Evolutionary conservation across 2,329 filamentous ascomycete genomes (phyloP), one percentile per base, ranked within the genome.

Genomic region (Trichoderma citrinoviride): DNA sequence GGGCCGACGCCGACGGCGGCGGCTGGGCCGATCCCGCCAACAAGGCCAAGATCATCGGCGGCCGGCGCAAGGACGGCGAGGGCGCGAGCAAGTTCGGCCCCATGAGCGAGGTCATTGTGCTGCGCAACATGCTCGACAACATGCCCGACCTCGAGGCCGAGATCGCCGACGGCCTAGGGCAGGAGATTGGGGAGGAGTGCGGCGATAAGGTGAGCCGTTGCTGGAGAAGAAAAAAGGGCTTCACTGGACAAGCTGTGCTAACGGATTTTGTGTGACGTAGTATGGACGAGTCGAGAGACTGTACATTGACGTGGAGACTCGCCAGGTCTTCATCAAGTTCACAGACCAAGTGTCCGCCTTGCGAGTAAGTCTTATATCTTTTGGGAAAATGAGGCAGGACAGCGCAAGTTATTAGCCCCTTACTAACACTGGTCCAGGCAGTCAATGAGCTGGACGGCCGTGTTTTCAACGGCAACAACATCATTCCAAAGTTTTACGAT

Each of bases 131-230:
- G 91, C 84, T 98, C 1, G 88, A 95, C 67, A 91, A 90, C 6
- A 88, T 98, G 82, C 84, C 79, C 2, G 81, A 97, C 73, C 79
- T 97, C 50, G 85, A 89, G 65, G 83, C 82, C n/a, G 94, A 97
- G 76, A 86, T 97, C 55, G 85, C 88, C 66, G 83, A 84, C 15
- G 87, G 87, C 0, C 79, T 99, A 57, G 89, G 94, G 70, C 94
- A 98, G 78, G 93, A 97, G 75, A 97, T 99, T 76, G 95, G 95
- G 7, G 92, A 97, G 73, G 92, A 96, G 74, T 97, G 96, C 76
- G 89, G 88, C 56, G 87, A 92, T 69, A 93, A 93, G 83, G 86
- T 89, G 66, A 64, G 7, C 4, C 8, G 7, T 29, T 4, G 3
- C 14, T 0, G 3, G 2, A 37, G 68, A 12, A 54, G 1, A 40